Conservation (phyloP, 2,329 filamentous ascomycete species). For the Ascochyta viciae-villosae region DNA sequence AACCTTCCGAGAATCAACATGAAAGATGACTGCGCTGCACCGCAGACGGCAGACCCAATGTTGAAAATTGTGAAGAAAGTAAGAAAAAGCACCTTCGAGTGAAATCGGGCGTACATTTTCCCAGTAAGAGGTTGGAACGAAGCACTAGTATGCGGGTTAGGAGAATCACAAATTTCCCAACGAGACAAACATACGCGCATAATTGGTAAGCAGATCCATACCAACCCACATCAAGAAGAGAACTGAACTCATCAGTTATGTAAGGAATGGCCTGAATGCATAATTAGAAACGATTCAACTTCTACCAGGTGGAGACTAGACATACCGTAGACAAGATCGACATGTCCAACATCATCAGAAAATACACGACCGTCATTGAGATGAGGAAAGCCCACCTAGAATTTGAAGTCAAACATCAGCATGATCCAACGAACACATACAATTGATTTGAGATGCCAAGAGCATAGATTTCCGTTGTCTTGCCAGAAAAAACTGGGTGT, state of each 20-base stretch:
- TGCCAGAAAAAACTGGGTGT: too few relatives aligned
- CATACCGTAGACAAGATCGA: constrained; percentile 28
- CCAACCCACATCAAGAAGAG: constrained; percentile 28
- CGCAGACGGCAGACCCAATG: constrained; percentile 23
- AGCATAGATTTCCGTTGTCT: too few relatives aligned
- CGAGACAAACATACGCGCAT: constrained; percentile 28
- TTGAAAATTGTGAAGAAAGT: constrained; percentile 21
- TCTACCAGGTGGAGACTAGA: background rate
- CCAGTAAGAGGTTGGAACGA: constrained; percentile 25
- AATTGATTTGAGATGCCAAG: too few relatives aligned
- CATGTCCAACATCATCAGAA: constrained; percentile 25
- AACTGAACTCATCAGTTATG: constrained; percentile 30
- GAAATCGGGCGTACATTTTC: constrained; percentile 23
- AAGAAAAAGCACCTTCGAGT: constrained; percentile 14
- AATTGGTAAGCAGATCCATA: constrained; percentile 49
- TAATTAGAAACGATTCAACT: background rate
- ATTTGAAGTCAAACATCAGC: background rate
- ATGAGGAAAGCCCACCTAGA: constrained; percentile 1
- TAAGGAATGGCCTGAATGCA: constrained; percentile 21
- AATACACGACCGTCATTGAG: constrained; percentile 14
- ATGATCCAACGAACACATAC: background rate
- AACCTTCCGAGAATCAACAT: constrained; percentile 24
- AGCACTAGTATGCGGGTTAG: constrained; percentile 1
- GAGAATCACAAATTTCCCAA: background rate
- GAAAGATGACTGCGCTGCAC: constrained; percentile 19